Conservation (phyloP, 2,329 filamentous ascomycete genomes). For the Aspergillus fructus region DNA sequence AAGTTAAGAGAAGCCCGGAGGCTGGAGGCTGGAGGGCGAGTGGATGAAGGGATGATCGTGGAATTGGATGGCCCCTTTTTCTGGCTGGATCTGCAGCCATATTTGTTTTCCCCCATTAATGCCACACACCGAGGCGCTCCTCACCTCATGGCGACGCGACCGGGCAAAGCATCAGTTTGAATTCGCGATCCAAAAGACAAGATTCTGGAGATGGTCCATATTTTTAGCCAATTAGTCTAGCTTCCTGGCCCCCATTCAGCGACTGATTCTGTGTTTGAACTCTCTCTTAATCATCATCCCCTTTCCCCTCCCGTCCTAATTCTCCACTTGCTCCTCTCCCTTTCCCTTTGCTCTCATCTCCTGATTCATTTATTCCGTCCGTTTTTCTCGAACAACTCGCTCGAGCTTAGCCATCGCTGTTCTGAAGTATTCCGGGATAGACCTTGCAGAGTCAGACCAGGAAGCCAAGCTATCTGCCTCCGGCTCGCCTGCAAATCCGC, state of each 20-base stretch:
- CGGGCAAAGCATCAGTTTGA: not conserved
- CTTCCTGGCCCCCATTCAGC: slow-evolving; percentile 1
- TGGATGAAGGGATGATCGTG: not conserved
- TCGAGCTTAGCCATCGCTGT: slow-evolving; percentile 11
- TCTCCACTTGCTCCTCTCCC: slow-evolving; percentile 9
- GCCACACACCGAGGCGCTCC: not conserved
- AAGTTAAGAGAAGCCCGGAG: not conserved
- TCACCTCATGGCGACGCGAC: not conserved
- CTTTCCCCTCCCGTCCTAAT: slow-evolving; percentile 18
- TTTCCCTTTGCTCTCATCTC: slow-evolving; percentile 7
- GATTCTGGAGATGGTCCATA: not conserved
- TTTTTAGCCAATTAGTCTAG: not conserved
- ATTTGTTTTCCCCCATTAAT: slow-evolving; percentile 2
- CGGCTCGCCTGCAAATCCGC: slow-evolving; percentile 15
- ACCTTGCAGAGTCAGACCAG: not conserved
- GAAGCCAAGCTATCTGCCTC: not conserved
- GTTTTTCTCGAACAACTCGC: slow-evolving; percentile 11
- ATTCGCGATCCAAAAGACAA: not conserved
- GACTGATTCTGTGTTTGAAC: not conserved
- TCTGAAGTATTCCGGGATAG: not conserved
- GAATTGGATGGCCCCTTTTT: slow-evolving; percentile 14
- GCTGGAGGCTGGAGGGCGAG: not conserved
- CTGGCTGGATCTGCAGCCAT: slow-evolving; percentile 2
- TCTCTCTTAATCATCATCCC: slow-evolving; percentile 20
- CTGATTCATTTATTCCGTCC: slow-evolving; percentile 5